Evolutionary conservation across 2,329 filamentous ascomycete genomes (phyloP).

Genomic region (Annulohypoxylon truncatum): DNA sequence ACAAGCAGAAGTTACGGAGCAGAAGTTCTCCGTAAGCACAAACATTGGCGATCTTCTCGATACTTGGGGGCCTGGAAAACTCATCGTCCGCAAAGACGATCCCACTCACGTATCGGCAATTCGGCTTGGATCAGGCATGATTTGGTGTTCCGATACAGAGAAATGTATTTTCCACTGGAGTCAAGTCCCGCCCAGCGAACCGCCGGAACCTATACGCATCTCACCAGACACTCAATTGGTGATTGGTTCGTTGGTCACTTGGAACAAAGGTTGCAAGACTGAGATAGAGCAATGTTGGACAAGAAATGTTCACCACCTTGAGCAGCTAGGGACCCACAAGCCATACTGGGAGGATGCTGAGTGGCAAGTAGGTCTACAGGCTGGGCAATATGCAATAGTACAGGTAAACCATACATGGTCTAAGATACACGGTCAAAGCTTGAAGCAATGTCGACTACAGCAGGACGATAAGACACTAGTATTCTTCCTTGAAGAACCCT

Average conservation of each 20-base stretch:
- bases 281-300: neutral
- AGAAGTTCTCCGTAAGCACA: neutral
- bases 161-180: neutral
- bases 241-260: neutral
- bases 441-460: neutral
- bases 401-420: neutral
- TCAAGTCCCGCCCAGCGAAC: neutral
- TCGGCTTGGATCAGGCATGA: neutral
- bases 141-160: neutral
- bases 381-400: neutral
- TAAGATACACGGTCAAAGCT: neutral
- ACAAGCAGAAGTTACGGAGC: neutral
- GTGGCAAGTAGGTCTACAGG: neutral
- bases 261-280: neutral
- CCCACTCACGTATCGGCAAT: neutral
- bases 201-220: neutral
- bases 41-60: neutral
- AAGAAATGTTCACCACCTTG: neutral
- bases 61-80: neutral
- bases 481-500: neutral
- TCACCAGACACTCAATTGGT: neutral
- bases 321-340: neutral
- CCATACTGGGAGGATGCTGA: neutral
- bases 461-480: neutral
- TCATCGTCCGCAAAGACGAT: neutral